Conservation (phyloP, 2,329 filamentous ascomycete species). For the Elsinoe perseae region DNA sequence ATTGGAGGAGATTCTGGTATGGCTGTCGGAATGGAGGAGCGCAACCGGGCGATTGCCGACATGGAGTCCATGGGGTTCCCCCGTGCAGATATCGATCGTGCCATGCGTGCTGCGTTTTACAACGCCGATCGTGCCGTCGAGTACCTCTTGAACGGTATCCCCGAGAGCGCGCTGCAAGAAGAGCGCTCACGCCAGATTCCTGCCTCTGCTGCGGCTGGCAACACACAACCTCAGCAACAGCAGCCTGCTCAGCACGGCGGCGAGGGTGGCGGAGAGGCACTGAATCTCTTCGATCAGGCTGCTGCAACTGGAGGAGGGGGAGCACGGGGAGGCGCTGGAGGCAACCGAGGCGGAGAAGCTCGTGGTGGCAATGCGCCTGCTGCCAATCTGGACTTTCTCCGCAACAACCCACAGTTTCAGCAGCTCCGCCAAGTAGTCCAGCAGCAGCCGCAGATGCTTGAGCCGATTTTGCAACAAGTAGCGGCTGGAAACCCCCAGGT, state of each 20-base stretch:
- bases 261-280: conserved; percentile 49
- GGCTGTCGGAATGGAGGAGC: conserved; percentile 67
- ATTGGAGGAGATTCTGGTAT: conserved; percentile 74
- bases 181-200: conserved; percentile 46
- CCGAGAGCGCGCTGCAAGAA: conserved; percentile 70
- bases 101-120: conserved; percentile 93
- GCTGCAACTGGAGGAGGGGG: conserved; percentile 50
- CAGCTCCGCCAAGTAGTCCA: conserved; percentile 95
- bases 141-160: conserved; percentile 88
- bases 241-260: neutral
- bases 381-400: conserved; percentile 79
- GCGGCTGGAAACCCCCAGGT: conserved; percentile 91
- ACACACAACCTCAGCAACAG: conserved; percentile 29
- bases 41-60: conserved; percentile 72
- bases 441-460: conserved; percentile 96
- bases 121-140: conserved; percentile 97
- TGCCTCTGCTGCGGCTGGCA: conserved; percentile 25
- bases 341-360: conserved; percentile 45
- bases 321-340: conserved; percentile 39
- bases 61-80: conserved; percentile 98
- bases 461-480: conserved; percentile 94
- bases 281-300: conserved; percentile 90
- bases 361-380: conserved; percentile 32
- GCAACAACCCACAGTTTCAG: conserved; percentile 95
- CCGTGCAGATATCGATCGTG: conserved; percentile 77